Base-by-base conservation (phyloP, 2,329 filamentous ascomycete genomes). In the Colletotrichum trifolii region DNA sequence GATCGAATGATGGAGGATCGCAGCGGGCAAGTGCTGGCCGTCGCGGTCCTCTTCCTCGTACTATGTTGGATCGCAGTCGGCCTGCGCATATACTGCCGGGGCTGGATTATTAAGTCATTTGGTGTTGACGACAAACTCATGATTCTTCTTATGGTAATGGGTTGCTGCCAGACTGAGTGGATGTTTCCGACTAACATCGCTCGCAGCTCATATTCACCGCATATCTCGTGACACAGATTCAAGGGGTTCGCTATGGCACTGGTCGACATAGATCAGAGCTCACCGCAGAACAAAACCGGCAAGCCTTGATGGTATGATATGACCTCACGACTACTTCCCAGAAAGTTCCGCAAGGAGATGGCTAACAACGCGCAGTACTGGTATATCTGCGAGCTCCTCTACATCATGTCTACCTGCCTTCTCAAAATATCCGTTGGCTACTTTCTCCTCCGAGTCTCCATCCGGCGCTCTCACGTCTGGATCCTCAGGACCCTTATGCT, bases 301-400 rank as follows among this genome's bases (percentile, higher is more conserved):
- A 64, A 35, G 75, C 75, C 4, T 72, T 77, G 69, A 72, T 76
- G 71, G 74, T 74, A 66, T 55, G 66, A 52, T n/a, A 11, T 33
- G 5, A 2, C 17, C 25, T 8, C 36, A 25, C 25, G 25, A 25
- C 25, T 5, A 11, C 8, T 7, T 7, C 34, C 33, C 15, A 9
- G 12, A 10, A 10, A 10, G 34, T 38, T n/a, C 13, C 2, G 17
- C 17, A 10, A 33, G 3, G 25, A 25, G 25, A 0, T 46, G n/a
- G 38, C 57, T 71, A 38, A 71, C 59, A 1, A 6, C 0, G n/a
- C 5, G 11, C 35, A 76, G 72, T 75, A 72, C 69, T 76, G 75
- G 73, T 82, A 78, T 76, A 75, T 76, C n/a, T 80, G 79, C 54
- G 79, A 81, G 60, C 73, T 77, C 0, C 71, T 78, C 35, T 82